Base-by-base conservation (phyloP, 2,329 filamentous ascomycete species). In the Aspergillus alliaceus region DNA sequence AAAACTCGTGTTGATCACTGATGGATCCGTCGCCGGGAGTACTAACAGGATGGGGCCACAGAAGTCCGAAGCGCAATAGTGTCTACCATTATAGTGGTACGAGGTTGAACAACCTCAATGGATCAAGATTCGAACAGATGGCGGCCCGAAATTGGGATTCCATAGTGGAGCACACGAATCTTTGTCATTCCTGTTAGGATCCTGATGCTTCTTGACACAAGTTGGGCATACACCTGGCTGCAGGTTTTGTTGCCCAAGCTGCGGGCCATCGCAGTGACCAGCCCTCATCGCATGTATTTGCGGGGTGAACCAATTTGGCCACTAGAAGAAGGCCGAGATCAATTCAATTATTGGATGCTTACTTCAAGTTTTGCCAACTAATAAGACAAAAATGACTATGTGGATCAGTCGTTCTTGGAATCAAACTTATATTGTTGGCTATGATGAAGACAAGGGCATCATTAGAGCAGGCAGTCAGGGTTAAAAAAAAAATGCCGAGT, bases 211-310 rank as follows among this genome's bases (percentile, higher is more conserved):
- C 56, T 58, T 49, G 59, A 61, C 47, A 48, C 32, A 53, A 59
- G 64, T 70, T 66, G 66, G 68, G 68, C 68, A 70, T 64, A 65
- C 59, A 69, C 56, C 37, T 60, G 42, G 49, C 59, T 65, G 65
- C 65, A 65, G 59, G 63, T 40, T 50, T 67, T 61, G 65, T 65
- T 57, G 65, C 66, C 66, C 66, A 66, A 68, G 54, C 54, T 50
- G 49, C 53, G 58, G 58, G 54, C 58, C 51, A 57, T 55, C 46
- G 59, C 55, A 52, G 58, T 42, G 51, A 51, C 59, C 57, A 61
- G 49, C 55, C 42, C 51, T 44, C 47, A 47, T 56, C 54, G 27
- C 11, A 40, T 48, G 49, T 44, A 39, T 40, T 34, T 51, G 37
- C 35, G 18, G 48, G 50, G 39, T 37, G 37, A 22, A 39, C 32